Evolutionary conservation across 2,329 filamentous ascomycete species (phyloP), one percentile per base, ranked within the genome.

Genomic region (Calonectria crousiana): DNA sequence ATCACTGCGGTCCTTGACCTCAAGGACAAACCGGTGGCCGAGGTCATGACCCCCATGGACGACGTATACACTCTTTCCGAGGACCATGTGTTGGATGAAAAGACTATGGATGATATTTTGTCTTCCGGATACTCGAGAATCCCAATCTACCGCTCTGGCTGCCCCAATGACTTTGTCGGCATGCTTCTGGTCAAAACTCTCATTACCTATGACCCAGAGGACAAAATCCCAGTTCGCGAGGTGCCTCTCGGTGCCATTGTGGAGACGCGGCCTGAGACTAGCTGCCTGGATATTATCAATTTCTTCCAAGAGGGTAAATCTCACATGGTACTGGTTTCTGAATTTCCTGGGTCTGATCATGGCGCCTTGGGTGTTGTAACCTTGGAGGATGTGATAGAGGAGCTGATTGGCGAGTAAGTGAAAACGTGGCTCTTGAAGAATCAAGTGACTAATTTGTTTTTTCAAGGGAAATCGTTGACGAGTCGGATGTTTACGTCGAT

Each of bases 231-330:
- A 26, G 97, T 99, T 44, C 91, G 93, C 75, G 96, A 98, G 75
- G 98, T 99, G 82, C 93, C 95, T 10, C 89, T 99, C 66, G 97
- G 97, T 18, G 98, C 97, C 0, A 91, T 99, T 9, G 97, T 97
- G 1, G 97, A 99, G 84, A 99, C 97, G 0, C 92, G 95, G 13
- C 95, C 97, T 0, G 95, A 98, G 83, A 99, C 97, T 0, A 98
- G 96, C 86, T 99, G 97, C 83, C 87, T 99, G 71, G 97, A 99
- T 84, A 98, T 99, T 81, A 95, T 99, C 86, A 99, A 99, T 87
- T 99, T 98, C 85, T 99, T 99, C 88, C 97, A 99, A 85, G 97
- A 99, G 87, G 97, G 97, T 80, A 99, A 99, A 84, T 98, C 96
- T 1, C 97, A 99, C 84, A 98, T 99, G 96, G 96, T 98, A 0